Conservation (phyloP, 768 basidiomycete genomes). For the Termitomyces titanicus region DNA sequence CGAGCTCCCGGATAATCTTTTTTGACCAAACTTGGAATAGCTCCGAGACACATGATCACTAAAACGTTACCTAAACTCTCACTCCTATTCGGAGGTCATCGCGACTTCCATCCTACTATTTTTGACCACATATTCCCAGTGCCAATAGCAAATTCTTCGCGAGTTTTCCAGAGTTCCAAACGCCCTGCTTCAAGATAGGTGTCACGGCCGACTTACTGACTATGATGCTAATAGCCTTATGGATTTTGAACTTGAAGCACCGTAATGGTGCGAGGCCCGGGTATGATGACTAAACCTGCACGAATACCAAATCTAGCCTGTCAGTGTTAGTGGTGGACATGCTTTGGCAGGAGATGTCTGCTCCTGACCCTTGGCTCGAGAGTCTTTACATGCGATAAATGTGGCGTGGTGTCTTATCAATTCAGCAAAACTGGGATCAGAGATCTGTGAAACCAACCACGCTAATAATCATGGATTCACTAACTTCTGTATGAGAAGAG, state of each 20-base stretch:
- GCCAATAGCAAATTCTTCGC: background rate
- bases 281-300: too few relatives aligned
- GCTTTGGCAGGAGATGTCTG: background rate
- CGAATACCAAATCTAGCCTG: background rate
- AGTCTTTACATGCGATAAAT: background rate
- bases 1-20: background rate
- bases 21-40: too few relatives aligned
- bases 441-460: too few relatives aligned
- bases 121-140: background rate
- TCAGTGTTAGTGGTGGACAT: background rate
- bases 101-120: background rate
- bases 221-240: background rate
- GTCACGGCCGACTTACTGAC: background rate
- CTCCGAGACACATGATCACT: background rate
- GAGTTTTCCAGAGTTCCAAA: background rate
- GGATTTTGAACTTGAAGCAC: background rate
- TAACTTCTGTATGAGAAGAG: background rate
- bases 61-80: background rate
- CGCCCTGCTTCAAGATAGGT: background rate
- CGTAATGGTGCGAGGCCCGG: background rate
- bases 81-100: background rate
- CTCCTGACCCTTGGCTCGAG: too few relatives aligned
- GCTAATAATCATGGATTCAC: background rate
- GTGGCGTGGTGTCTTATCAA: background rate
- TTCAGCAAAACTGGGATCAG: background rate